Evolutionary conservation across 2,329 filamentous ascomycete genomes (phyloP), one percentile per base, ranked within the genome.

Genomic region (Penicillium freii): DNA sequence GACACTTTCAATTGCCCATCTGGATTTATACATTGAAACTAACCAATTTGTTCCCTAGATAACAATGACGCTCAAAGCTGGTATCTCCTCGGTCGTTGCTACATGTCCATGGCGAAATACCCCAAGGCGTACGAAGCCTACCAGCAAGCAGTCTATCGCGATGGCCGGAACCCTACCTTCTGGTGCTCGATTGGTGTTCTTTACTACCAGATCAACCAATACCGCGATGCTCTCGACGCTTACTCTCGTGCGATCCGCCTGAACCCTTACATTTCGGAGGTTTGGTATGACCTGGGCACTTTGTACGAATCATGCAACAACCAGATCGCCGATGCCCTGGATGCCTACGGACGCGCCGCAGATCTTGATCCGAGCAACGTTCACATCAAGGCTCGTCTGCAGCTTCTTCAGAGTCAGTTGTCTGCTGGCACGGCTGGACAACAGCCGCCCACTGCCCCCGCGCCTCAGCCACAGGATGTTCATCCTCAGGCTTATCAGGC

Each of bases 151-250:
- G 94, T 99, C 39, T 99, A 99, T 73, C 91, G 94, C 56, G 94
- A 99, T 73, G 94, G 94, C 34, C 89, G 94, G 66, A 97, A 97
- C 73, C 94, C 94, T 19, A 97, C 94, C 2, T 99, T 97, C 80
- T 99, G 94, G 94, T 97, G 94, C 80, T 97, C 93, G 10, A 99
- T 99, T 72, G 94, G 94, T 73, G 94, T 99, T 17, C 83, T 99
- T 58, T 99, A 99, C 76, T 99, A 97, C 78, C 94, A 97, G 78
- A 99, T 99, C 80, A 99, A 97, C 77, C 94, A 99, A 79, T 99
- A 99, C 78, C 88, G 94, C 58, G 94, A 99, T 80, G 94, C 94
- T 3, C 84, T 99, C 52, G 94, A 99, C 79, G 94, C 94, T 39
- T 99, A 97, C 77, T 97, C 92, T 60, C 90, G 94, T 59, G 94